Evolutionary conservation across 495 filamentous ascomycete genomes (phyloP), one percentile per base, ranked within the genome.

Genomic region (Trichoderma orchidacearum): DNA sequence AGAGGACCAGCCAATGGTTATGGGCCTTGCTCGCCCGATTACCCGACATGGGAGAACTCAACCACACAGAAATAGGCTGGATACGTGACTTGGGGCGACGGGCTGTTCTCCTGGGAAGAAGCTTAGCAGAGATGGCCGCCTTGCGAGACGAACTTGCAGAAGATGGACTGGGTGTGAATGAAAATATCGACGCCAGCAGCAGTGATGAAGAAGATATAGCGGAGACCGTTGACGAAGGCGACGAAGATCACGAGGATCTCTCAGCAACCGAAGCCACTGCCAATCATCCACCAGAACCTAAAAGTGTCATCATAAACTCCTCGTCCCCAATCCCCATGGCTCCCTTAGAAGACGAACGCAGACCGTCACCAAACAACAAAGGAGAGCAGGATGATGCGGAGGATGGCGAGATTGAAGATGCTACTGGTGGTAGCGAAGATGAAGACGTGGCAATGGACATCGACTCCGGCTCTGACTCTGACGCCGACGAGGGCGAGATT

Each of bases 11-110:
- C 56, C 65, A 71, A 21, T 87, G 83, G 83, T 66, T 80, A 11
- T 87, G 83, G 83, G 71, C 75, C 2, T 61, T 87, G 41, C 70
- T 87, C 7, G 82, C 78, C 1, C 71, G 76, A 36, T 60, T 84
- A 13, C 75, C 76, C 1, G 81, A 82, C 25, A 56, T 72, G 4
- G 82, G 82, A 0, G 75, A 79, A 58, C 68, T 87, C 63, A 70
- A 69, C 34, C 79, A 77, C 60, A 69, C 77, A 27, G 75, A 85
- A 59, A 74, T 86, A 13, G 75, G 76, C 6, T 71, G 70, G 56
- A 66, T 86, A 23, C 66, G 81, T 29, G 83, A 83, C 50, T 65
- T 86, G 28, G 81, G 74, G 1, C 80, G 82, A 71, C 73, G 75
- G 50, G 81, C 82, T 6, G 75, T 82, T 13, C 60, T 77, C 34